Conservation (phyloP, 2,329 filamentous ascomycete species). For the Trichoderma atroviride region DNA sequence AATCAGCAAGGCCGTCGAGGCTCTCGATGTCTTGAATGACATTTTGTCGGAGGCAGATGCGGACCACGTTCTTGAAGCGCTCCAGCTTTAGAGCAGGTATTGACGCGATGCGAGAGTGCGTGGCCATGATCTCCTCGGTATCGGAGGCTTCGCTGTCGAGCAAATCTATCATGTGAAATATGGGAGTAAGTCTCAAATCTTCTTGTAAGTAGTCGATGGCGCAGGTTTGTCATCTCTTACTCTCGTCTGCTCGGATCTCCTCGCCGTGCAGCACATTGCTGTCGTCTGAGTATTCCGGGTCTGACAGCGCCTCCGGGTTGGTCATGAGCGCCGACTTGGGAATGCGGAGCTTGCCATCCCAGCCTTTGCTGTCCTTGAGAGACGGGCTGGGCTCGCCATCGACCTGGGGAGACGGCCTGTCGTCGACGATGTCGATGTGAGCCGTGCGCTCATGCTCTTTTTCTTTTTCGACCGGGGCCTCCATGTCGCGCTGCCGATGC, state of each 20-base stretch:
- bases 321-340: slow-evolving; percentile 63
- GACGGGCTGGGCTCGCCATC: slow-evolving; percentile 51
- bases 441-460: slow-evolving; percentile 43
- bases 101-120: slow-evolving; percentile 82
- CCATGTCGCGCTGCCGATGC: slow-evolving; percentile 41
- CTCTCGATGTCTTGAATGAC: slow-evolving; percentile 79
- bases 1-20: slow-evolving; percentile 64
- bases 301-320: slow-evolving; percentile 81
- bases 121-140: slow-evolving; percentile 79
- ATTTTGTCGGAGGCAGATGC: slow-evolving; percentile 92
- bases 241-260: slow-evolving; percentile 79
- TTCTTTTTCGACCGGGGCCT: slow-evolving; percentile 44
- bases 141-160: slow-evolving; percentile 63
- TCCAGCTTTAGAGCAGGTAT: slow-evolving; percentile 79
- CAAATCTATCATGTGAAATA: slow-evolving; percentile 49
- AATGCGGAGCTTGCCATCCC: slow-evolving; percentile 82
- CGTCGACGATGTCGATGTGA: slow-evolving; percentile 55
- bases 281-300: slow-evolving; percentile 80
- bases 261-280: slow-evolving; percentile 71
- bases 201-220: not conserved
- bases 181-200: not conserved
- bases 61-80: slow-evolving; percentile 74
- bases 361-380: slow-evolving; percentile 67
- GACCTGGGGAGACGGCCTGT: slow-evolving; percentile 43
- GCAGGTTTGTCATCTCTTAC: slow-evolving; percentile 46